Conservation (phyloP, 768 basidiomycete species). For the Lactarius sanguifluus region DNA sequence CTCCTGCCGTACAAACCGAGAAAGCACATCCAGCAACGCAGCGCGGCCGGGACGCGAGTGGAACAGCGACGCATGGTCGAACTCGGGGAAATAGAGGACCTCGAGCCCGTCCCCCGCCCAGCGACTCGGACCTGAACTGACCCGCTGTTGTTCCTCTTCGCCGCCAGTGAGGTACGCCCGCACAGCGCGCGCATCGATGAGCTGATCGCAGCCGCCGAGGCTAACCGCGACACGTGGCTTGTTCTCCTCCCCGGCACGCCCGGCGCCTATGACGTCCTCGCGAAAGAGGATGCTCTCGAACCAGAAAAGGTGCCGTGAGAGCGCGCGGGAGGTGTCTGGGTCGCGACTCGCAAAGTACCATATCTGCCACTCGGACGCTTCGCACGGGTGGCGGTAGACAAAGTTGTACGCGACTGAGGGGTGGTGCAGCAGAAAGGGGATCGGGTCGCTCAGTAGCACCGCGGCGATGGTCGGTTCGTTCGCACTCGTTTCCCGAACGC, state of each 20-base stretch:
- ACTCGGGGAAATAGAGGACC: conserved; percentile 40
- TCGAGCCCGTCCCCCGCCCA: conserved; percentile 39
- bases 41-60: conserved; percentile 34
- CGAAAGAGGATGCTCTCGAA: conserved; percentile 58
- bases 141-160: conserved; percentile 25
- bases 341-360: conserved; percentile 70
- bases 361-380: conserved; percentile 60
- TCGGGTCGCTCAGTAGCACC: conserved; percentile 59
- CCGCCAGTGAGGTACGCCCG: conserved; percentile 42
- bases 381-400: conserved; percentile 53
- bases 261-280: conserved; percentile 46
- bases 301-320: conserved; percentile 68
- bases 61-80: conserved; percentile 47
- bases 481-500: too few relatives aligned
- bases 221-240: conserved; percentile 37
- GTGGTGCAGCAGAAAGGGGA: conserved; percentile 62
- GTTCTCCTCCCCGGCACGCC: background rate
- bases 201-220: conserved; percentile 44
- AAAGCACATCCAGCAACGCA: conserved; percentile 37
- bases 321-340: conserved; percentile 57
- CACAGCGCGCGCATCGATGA: conserved; percentile 43
- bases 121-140: conserved; percentile 8
- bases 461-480: conserved; percentile 40
- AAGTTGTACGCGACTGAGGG: conserved; percentile 66
- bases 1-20: conserved; percentile 33